Evolutionary conservation across 495 filamentous ascomycete species (phyloP).

Genomic region (Lophiostoma macrostomum): DNA sequence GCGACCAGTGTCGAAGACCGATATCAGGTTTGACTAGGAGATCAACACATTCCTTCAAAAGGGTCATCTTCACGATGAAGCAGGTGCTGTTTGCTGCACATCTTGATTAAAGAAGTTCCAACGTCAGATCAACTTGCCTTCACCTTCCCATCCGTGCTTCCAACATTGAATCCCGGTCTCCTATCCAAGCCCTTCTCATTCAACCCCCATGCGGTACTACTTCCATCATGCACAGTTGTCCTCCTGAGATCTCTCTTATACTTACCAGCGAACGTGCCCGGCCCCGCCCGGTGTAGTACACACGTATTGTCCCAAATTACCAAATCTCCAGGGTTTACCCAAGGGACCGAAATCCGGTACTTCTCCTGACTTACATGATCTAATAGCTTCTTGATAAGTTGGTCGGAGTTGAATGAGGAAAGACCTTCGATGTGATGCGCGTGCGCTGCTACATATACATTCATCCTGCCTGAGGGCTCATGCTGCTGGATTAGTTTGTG

Average conservation of each 20-base stretch:
- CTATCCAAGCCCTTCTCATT: conserved; percentile 2
- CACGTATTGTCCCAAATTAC: conserved; percentile 60
- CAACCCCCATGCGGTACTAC: conserved; percentile 13
- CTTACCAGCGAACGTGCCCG: conserved; percentile 50
- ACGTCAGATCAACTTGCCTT: too few relatives aligned
- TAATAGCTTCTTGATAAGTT: conserved; percentile 47
- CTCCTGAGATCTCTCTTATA: conserved; percentile 52
- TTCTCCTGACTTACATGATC: conserved; percentile 49
- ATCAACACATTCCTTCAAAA: too few relatives aligned
- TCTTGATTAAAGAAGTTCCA: too few relatives aligned
- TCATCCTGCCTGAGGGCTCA: conserved; percentile 51
- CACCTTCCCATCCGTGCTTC: neutral
- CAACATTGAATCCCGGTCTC: neutral
- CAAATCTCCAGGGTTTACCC: conserved; percentile 50
- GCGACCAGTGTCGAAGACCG: too few relatives aligned
- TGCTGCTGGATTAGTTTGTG: conserved; percentile 52
- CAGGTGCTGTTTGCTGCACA: too few relatives aligned
- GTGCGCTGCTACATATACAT: conserved; percentile 55
- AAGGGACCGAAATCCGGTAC: conserved; percentile 47
- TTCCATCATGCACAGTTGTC: conserved; percentile 46
- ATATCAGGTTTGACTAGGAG: too few relatives aligned
- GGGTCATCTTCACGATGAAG: too few relatives aligned
- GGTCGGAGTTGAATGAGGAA: conserved; percentile 35
- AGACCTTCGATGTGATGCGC: conserved; percentile 54
- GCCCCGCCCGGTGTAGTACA: conserved; percentile 52